Base-by-base conservation (phyloP, 1,284 basidiomycete species). In the Malassezia obtusa region DNA sequence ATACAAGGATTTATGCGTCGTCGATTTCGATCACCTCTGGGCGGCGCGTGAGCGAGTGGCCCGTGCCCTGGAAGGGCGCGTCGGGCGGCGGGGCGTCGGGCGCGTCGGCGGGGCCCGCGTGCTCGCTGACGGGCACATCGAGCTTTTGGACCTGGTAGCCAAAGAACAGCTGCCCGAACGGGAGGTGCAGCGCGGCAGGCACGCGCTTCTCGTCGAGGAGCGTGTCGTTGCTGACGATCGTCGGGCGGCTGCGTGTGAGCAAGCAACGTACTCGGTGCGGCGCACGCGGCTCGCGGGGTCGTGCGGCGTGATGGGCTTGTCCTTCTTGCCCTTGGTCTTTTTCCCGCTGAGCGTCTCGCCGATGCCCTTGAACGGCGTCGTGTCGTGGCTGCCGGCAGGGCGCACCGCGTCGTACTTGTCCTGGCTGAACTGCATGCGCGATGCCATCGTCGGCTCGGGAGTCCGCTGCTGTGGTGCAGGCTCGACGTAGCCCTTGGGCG, bases 401-500 rank as follows among this genome's bases (percentile, higher is more conserved):
- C 1, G 65, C 10, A 73, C 65, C 14, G 61, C 59, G 6, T 73
- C 71, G 21, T 61, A 52, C 35, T 62, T 60, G 19, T 45, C 45
- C 31, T 59, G 63, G 45, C 98, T 89, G 58, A 99, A 96, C 74
- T 90, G 90, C 51, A 96, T 81, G 76, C 95, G 96, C 48, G 86
- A 87, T 0, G 92, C 91, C 92, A 99, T 96, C 1, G 91, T 96
- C 9, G 86, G 76, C 9, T 84, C 83, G 1, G 90, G 84, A 1
- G 83, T 81, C 49, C 86, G 86, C 8, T 71, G 67, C 6, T 85
- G 84, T 36, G 85, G 82, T 61, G 88, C 84, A 0, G 92, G 94
- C 74, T 98, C 94, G 21, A 92, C 87, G 63, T 83, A 83, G 26
- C 81, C 81, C 45, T 79, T 77, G 1, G 81, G 81, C 6, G 80